phyloP scores from a whole-genome alignment of 2,329 filamentous ascomycete genomes.

The Thielaviopsis punctulata region DNA sequence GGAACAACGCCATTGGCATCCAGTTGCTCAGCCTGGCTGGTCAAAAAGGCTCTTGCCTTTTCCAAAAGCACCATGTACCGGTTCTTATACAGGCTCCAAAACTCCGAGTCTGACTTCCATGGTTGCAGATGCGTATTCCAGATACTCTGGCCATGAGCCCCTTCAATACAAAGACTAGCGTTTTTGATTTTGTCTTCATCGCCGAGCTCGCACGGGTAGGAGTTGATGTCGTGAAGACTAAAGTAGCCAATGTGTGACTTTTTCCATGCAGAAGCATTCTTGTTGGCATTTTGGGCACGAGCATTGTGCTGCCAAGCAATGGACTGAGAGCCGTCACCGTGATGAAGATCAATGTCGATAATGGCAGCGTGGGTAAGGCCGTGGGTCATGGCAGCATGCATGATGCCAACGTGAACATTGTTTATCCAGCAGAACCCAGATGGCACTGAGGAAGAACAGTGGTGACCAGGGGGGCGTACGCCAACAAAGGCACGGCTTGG shows the following conservation, averaged over 20 bases:
- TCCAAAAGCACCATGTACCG: conserved; percentile 63
- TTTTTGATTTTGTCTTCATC: conserved; percentile 86
- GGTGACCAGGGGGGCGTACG: conserved; percentile 83
- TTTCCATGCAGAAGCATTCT: conserved; percentile 59
- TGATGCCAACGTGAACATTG: conserved; percentile 92
- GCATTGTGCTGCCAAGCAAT: conserved; percentile 85
- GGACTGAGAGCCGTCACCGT: conserved; percentile 87
- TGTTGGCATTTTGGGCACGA: conserved; percentile 54
- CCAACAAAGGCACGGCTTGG: conserved; percentile 76
- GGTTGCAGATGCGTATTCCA: conserved; percentile 92
- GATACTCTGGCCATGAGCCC: conserved; percentile 80
- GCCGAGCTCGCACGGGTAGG: conserved; percentile 89
- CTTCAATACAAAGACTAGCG: conserved; percentile 85
- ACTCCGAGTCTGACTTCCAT: conserved; percentile 69
- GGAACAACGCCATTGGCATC: conserved; percentile 41
- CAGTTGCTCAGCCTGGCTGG: conserved; percentile 50
- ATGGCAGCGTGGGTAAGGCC: conserved; percentile 88
- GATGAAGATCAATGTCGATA: conserved; percentile 80
- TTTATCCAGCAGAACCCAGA: conserved; percentile 98
- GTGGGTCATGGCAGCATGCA: conserved; percentile 69
- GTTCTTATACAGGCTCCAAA: conserved; percentile 73
- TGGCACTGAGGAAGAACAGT: conserved; percentile 76
- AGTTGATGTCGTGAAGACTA: conserved; percentile 95
- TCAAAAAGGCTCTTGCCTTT: conserved; percentile 66
- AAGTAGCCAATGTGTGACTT: conserved; percentile 88